phyloP scores from a whole-genome alignment of 768 basidiomycete species.

The Psilocybe cubensis region DNA sequence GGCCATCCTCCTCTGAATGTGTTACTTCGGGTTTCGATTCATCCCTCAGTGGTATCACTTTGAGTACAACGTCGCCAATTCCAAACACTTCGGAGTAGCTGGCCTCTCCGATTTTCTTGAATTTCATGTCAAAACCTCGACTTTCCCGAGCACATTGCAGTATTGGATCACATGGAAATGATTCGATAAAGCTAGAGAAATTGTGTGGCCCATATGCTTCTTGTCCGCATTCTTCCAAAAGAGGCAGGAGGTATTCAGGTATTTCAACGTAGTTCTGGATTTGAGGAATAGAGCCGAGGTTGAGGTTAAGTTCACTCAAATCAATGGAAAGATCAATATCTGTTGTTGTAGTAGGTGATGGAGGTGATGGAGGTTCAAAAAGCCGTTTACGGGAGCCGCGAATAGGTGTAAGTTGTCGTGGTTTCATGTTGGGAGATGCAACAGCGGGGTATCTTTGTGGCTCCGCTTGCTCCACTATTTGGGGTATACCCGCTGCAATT shows the following conservation, averaged over 20 bases:
- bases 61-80: constrained; percentile 87
- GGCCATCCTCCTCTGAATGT: constrained; percentile 42
- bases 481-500: neutral
- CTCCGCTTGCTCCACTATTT: neutral
- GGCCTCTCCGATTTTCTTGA: constrained; percentile 94
- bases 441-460: constrained; percentile 21
- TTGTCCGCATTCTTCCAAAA: constrained; percentile 77
- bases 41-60: constrained; percentile 78
- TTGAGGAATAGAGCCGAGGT: constrained; percentile 23
- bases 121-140: constrained; percentile 33
- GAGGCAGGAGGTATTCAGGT: constrained; percentile 61
- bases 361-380: constrained; percentile 52
- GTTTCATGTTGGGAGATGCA: constrained; percentile 34
- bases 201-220: constrained; percentile 63
- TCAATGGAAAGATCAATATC: constrained; percentile 59
- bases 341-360: constrained; percentile 56
- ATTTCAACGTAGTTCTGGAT: constrained; percentile 29
- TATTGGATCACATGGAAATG: constrained; percentile 76
- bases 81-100: constrained; percentile 97
- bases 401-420: constrained; percentile 74
- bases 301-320: constrained; percentile 45
- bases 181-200: constrained; percentile 83
- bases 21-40: constrained; percentile 34
- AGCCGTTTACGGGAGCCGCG: constrained; percentile 44
- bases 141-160: constrained; percentile 37